Conservation (phyloP, 164 flowering plant genomes). For the Chloranthus sessilifolius region DNA sequence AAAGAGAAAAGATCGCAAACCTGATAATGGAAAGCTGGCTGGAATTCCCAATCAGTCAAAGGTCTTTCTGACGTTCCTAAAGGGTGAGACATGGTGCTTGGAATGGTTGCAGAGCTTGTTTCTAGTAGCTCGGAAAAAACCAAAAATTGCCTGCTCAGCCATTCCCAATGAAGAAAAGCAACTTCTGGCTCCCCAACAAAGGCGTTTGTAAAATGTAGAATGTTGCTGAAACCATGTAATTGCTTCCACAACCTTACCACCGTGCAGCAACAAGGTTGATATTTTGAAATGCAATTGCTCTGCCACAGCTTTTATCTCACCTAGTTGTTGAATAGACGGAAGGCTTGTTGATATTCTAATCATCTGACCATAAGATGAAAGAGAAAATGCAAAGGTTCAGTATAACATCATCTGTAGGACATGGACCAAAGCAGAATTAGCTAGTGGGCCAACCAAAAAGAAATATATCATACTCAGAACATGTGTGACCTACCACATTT, state of each 20-base stretch:
- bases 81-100: slow-evolving; percentile 29
- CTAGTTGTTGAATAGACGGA: slow-evolving; percentile 75
- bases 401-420: too few relatives aligned
- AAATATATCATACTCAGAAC: too few relatives aligned
- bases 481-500: too few relatives aligned
- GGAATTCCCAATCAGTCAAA: slow-evolving; percentile 75
- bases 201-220: slow-evolving; percentile 50
- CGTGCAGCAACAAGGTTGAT: slow-evolving; percentile 82
- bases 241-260: slow-evolving; percentile 86
- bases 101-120: slow-evolving; percentile 53
- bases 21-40: slow-evolving; percentile 86
- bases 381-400: too few relatives aligned
- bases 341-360: slow-evolving; percentile 70
- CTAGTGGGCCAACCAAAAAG: too few relatives aligned
- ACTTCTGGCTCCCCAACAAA: slow-evolving; percentile 68
- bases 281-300: slow-evolving; percentile 89
- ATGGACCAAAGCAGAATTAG: too few relatives aligned
- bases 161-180: slow-evolving; percentile 88
- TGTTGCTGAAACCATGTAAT: slow-evolving; percentile 80
- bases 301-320: slow-evolving; percentile 82
- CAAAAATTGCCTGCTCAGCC: slow-evolving; percentile 94
- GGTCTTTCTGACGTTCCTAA: slow-evolving; percentile 34
- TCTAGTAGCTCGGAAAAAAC: slow-evolving; percentile 92
- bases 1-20: slow-evolving; percentile 23
- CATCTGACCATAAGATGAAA: too few relatives aligned